phyloP scores from a whole-genome alignment of 768 basidiomycete genomes.

The Lactifluus subvellereus region DNA sequence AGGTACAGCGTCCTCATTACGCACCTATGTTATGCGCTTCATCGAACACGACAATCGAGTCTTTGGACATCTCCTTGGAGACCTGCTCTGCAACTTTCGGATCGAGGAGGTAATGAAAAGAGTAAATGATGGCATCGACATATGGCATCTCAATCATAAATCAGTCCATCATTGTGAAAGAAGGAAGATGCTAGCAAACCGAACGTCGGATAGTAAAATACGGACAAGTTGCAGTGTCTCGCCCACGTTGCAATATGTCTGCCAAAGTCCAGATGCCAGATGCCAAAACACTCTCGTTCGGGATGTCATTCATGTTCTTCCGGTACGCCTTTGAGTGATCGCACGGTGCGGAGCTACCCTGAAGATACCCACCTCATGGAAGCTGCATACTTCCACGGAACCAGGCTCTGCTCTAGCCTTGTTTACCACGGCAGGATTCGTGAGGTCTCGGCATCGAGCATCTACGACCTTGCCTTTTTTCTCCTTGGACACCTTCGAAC shows the following conservation, averaged over 20 bases:
- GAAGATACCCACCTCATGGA: constrained; percentile 73
- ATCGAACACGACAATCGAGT: constrained; percentile 98
- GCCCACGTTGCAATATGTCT: constrained; percentile 84
- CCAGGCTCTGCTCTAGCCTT: constrained; percentile 83
- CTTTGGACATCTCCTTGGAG: constrained; percentile 95
- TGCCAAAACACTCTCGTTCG: constrained; percentile 76
- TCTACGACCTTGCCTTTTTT: constrained; percentile 98
- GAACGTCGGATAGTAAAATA: constrained; percentile 95
- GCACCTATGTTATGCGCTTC: constrained; percentile 98
- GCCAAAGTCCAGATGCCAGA: constrained; percentile 91
- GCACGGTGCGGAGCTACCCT: constrained; percentile 5
- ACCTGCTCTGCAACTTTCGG: constrained; percentile 99
- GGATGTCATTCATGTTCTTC: constrained; percentile 77
- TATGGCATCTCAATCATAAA: constrained; percentile 70
- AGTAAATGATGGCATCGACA: constrained; percentile 95
- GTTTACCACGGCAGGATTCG: constrained; percentile 75
- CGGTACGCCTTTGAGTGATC: not conserved
- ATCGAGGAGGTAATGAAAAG: constrained; percentile 97
- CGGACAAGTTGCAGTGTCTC: constrained; percentile 81
- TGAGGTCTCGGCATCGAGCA: constrained; percentile 93
- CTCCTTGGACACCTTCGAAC: constrained; percentile 80
- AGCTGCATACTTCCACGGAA: constrained; percentile 86
- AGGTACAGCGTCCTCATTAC: constrained; percentile 20
- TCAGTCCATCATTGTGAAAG: not conserved
- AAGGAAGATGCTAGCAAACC: constrained; percentile 45